Base-by-base conservation (phyloP, 768 basidiomycete genomes). In the Auriscalpium orientale region DNA sequence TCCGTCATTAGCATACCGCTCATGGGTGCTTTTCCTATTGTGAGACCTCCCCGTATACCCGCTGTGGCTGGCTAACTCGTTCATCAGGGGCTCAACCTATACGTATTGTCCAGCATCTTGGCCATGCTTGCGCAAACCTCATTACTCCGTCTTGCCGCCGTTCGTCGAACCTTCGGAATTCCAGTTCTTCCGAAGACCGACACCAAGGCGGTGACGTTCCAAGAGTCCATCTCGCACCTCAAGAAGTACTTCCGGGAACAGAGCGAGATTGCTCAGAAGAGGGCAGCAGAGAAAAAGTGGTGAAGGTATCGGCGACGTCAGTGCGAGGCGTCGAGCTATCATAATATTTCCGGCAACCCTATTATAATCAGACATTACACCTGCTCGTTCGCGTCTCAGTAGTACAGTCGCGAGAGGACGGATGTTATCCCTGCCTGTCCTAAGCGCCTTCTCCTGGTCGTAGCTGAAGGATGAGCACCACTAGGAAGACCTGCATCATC, bases 1-100 rank as follows among this genome's bases (percentile, higher is more conserved):
- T 76, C 78, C 68, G 20, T 78, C 75, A 51, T 67, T 73, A 56
- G 76, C 49, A 65, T 82, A 68, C 74, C 79, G 48, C 69, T 84
- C 63, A 75, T 84, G 71, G 71, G 72, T 15, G 71, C 70, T 53
- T 79, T 94, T 66, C 84, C 91, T 33, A 72, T 81, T 2, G 92
- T 91, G 68, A 64, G 86, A 73, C 10, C 11, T 45, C 44, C 35
- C 6, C 20, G 40, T 53, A n/a, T 28, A 22, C 36, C 12, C 34
- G 44, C 38, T 15, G 12, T 12, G 46, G 5, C 18, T 52, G 16
- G 47, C 18, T 46, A 44, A 44, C 8, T 38, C 15, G 34, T 52
- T 37, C 21, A 10, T 57, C 15, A 86, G 83, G 85, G 81, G 12
- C 63, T 85, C 46, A 74, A 81, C 58, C 62, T 87, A 55, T 82